Evolutionary conservation across 768 basidiomycete genomes (phyloP), one percentile per base, ranked within the genome.

Genomic region (Solioccasus polychromus): DNA sequence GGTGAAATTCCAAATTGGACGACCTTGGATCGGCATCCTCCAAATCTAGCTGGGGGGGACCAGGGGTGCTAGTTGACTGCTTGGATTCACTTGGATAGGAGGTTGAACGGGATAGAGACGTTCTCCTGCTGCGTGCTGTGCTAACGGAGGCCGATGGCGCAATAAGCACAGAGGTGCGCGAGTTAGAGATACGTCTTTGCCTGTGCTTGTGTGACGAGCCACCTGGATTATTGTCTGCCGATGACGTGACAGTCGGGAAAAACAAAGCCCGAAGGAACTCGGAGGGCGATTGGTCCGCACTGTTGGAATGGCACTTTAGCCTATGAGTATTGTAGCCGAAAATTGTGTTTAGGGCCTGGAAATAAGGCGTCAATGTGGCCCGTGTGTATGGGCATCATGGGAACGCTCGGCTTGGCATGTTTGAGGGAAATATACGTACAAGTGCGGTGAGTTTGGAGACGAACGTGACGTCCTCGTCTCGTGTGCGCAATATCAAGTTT

Each of bases 401-500:
- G 45, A 47, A 48, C 12, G 19, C 41, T 36, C n/a, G 18, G 50
- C 22, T 39, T 22, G 42, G 23, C 36, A 20, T 45, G 49, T 52
- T 31, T 23, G 35, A 32, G 18, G 31, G 36, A 29, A 17, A 36
- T 50, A n/a, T 20, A 9, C 11, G 11, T 64, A 88, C 87, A 66
- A 81, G 71, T 39, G 72, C 66, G 11, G 74, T 73, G 28, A 88
- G 68, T 55, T 76, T 81, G 26, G 75, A 72, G 22, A 85, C 79
- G 8, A 80, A 59, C 20, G 71, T 57, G 25, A 88, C 64, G 48
- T 89, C 88, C 44, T 86, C 82, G 51, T 83, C 80, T 10, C 70
- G 71, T 2, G 84, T 78, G 35, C 82, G 74, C 15, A 90, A 67
- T 44, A 90, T 71, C 23, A 89, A 66, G 60, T 87, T 73, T 51